phyloP scores from a whole-genome alignment of 2,329 filamentous ascomycete species.

The Aspergillus proliferans region DNA sequence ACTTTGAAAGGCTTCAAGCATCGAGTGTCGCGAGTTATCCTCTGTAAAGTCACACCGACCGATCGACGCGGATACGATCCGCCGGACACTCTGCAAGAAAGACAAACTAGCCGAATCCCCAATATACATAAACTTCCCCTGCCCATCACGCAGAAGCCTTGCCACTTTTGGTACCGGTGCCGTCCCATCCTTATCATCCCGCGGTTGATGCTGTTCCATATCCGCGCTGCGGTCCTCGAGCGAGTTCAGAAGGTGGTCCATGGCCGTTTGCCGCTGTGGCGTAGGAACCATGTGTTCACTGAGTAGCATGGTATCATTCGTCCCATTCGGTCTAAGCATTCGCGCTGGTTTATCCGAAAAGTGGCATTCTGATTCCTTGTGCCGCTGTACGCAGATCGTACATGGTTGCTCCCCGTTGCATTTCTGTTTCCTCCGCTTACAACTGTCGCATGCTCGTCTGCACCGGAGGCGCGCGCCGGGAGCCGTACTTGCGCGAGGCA shows the following conservation, averaged over 20 bases:
- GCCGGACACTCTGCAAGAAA: constrained; percentile 48
- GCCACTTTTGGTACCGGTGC: constrained; percentile 33
- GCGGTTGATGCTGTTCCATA: constrained; percentile 18
- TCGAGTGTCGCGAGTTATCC: constrained; percentile 36
- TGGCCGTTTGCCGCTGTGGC: constrained; percentile 27
- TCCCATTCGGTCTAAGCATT: constrained; percentile 24
- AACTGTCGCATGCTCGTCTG: constrained; percentile 39
- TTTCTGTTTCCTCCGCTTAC: constrained; percentile 46
- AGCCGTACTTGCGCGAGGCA: constrained; percentile 26
- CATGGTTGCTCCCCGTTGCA: constrained; percentile 49
- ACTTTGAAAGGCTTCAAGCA: constrained; percentile 36
- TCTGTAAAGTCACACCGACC: constrained; percentile 38
- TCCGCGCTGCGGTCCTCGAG: constrained; percentile 26
- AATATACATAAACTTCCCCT: constrained; percentile 51
- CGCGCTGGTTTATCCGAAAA: constrained; percentile 32
- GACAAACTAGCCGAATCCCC: constrained; percentile 50
- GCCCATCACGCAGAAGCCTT: constrained; percentile 46
- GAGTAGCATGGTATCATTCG: constrained; percentile 28
- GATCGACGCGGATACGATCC: constrained; percentile 43
- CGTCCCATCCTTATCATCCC: constrained; percentile 27
- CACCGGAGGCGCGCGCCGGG: constrained; percentile 29
- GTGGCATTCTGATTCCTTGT: constrained; percentile 37
- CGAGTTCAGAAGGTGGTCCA: constrained; percentile 28
- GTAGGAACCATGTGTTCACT: constrained; percentile 25
- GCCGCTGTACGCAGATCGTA: constrained; percentile 43